Base-by-base conservation (phyloP, 805 yeast genomes). In the Schwanniomyces occidentalis region DNA sequence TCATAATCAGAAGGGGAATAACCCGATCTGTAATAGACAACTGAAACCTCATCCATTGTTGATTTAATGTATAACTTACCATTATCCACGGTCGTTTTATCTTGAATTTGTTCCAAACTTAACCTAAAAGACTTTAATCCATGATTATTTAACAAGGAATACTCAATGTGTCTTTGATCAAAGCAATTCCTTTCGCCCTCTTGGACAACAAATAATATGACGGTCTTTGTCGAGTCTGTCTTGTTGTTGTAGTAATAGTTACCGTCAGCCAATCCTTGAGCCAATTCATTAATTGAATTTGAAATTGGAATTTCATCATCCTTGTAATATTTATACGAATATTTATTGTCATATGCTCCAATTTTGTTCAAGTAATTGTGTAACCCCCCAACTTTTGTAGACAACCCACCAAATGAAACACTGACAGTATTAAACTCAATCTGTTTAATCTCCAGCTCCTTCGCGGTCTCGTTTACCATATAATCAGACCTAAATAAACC, bases 401-500 rank as follows among this genome's bases (percentile, higher is more conserved):
- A 82, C 37, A 93, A 69, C 0, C 95, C 98, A 14, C 95, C 96
- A 65, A 93, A 93, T 1, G 97, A 90, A 3, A 91, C 96, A 50
- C 96, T 85, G 3, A 93, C 87, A 1, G 99, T 90, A 61, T 93
- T 93, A 66, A 91, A 91, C 58, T 93, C 99, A 33, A 93, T 93
- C 60, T 93, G 99, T 54, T 91, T 90, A 51, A 91, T 83, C 17
- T 60, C 56, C 12, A 51, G 37, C 16, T 38, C 37, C 4, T 42
- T 44, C 5, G 38, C 40, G 32, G 63, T 62, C 5, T 56, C 53
- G n/a, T 73, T 55, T 38, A 58, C 53, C 80, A 93, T 79, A 52
- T 91, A 93, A 54, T 93, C 99, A 0, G 95, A 83, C 56, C 99
- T 76, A 58, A 89, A 90, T 7, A 93, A 60, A 0, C 97, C 98